A percentile compares a stretch with the other conserved stretches of the same genome.
Evolutionary conservation across 129 eudicot genomes (phyloP).

Genomic region (Glebionis coronaria): DNA sequence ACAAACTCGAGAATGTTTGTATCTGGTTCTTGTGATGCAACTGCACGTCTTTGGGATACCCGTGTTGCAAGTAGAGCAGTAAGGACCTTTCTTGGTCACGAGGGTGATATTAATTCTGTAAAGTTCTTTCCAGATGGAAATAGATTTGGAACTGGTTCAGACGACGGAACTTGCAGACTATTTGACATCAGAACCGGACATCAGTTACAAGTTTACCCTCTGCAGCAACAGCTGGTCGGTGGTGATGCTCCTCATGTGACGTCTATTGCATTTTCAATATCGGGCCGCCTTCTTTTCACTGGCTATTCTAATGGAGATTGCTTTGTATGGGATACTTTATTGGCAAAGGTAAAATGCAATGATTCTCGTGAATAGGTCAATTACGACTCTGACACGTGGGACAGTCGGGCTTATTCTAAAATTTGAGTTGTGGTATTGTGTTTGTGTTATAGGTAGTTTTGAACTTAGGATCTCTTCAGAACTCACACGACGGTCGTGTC

Average conservation of each 20-base stretch:
- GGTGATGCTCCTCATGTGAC: constrained; percentile 54
- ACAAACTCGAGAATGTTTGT: constrained; percentile 87
- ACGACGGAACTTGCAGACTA: constrained; percentile 84
- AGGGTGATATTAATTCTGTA: constrained; percentile 90
- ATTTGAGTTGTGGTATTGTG: background rate
- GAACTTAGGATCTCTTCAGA: constrained; percentile 85
- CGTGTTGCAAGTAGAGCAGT: constrained; percentile 96
- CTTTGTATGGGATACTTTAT: constrained; percentile 93
- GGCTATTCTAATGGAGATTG: constrained; percentile 87
- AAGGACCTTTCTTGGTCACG: constrained; percentile 82
- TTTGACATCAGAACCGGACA: constrained; percentile 96
- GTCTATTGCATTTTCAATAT: constrained; percentile 78
- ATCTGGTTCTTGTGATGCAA: constrained; percentile 93
- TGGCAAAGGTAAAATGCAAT: constrained; percentile 65
- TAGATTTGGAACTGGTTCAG: constrained; percentile 95
- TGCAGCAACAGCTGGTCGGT: constrained; percentile 38
- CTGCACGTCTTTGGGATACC: constrained; percentile 96
- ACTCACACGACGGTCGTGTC: constrained; percentile 72
- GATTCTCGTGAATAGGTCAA: background rate
- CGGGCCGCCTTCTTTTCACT: constrained; percentile 90
- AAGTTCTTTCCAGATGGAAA: constrained; percentile 96
- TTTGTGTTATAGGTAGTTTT: constrained; percentile 50
- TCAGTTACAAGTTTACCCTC: constrained; percentile 76
- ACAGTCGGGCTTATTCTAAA: too few relatives aligned
- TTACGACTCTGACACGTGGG: too few relatives aligned